These are phyloP conservation scores for Fusarium nodosum DNA, from an alignment of 2,329 filamentous ascomycete species.

Conservation along the genomic window DNA sequence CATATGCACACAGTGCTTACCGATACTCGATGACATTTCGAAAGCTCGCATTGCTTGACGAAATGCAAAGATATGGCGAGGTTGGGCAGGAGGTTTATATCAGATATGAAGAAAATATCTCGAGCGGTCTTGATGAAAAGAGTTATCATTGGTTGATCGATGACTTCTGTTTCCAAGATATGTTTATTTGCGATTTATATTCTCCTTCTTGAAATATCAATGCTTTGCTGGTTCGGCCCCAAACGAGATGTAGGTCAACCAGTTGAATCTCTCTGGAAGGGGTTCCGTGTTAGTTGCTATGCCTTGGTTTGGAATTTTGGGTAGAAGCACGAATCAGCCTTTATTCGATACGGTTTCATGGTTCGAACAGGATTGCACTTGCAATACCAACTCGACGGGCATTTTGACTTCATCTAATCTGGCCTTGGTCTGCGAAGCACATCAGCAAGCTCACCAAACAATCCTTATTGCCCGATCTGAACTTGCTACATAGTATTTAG, in stretches of 20 bases:
- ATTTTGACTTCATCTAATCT: not conserved
- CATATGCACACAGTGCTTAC: constrained; percentile 7
- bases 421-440: not conserved
- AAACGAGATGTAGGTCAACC: not conserved
- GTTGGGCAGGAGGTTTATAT: too few species aligned
- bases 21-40: constrained; percentile 2
- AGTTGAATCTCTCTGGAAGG: not conserved
- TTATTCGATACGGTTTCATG: not conserved
- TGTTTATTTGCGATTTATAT: not conserved
- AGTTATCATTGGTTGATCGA: not conserved
- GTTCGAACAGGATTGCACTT: not conserved
- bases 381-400: not conserved
- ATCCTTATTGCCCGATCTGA: constrained; percentile 6
- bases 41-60: not conserved
- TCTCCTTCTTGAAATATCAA: too few species aligned
- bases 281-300: not conserved
- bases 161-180: not conserved
- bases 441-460: constrained; percentile 7
- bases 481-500: not conserved
- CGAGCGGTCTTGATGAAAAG: not conserved
- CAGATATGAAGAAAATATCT: not conserved
- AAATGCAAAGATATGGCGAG: not conserved
- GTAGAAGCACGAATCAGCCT: not conserved
- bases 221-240: not conserved
- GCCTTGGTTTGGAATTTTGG: not conserved